Percentiles rank a stretch among this genome's conserved stretches.
These are phyloP conservation scores for Polymyxa betae DNA, from an alignment of 208 protist genomes.

Conservation along the genomic window DNA sequence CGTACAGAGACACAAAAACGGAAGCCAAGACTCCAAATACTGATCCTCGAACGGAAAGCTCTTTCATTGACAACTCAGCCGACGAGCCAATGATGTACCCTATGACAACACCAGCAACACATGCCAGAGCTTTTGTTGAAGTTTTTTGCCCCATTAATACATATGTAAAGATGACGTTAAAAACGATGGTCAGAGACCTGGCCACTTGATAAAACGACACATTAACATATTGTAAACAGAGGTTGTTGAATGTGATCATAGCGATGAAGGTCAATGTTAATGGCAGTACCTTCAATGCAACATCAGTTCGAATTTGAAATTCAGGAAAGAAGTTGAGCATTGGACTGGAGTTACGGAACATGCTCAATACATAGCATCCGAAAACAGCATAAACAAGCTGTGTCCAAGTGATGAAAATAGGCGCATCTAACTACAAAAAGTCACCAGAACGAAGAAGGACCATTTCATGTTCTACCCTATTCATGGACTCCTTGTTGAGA, in stretches of 20 bases:
- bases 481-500: constrained; percentile 69
- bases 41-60: constrained; percentile 64
- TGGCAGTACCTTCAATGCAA: constrained; percentile 67
- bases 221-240: constrained; percentile 78
- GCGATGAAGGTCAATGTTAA: constrained; percentile 71
- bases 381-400: constrained; percentile 44
- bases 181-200: constrained; percentile 75
- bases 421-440: background rate
- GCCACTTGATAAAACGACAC: constrained; percentile 78
- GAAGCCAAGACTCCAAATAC: constrained; percentile 72
- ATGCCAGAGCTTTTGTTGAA: constrained; percentile 53
- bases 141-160: constrained; percentile 68
- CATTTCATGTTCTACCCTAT: background rate
- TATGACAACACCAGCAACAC: constrained; percentile 68
- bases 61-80: constrained; percentile 65
- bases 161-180: constrained; percentile 75
- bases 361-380: constrained; percentile 6
- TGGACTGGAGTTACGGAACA: background rate
- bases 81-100: constrained; percentile 72
- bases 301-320: constrained; percentile 45
- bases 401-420: constrained; percentile 63
- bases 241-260: constrained; percentile 80
- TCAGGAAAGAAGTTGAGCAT: constrained; percentile 32
- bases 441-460: background rate
- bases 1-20: constrained; percentile 74